These are phyloP conservation scores for Penicillium freii DNA, from an alignment of 2,329 filamentous ascomycete genomes.

Conservation along the genomic window DNA sequence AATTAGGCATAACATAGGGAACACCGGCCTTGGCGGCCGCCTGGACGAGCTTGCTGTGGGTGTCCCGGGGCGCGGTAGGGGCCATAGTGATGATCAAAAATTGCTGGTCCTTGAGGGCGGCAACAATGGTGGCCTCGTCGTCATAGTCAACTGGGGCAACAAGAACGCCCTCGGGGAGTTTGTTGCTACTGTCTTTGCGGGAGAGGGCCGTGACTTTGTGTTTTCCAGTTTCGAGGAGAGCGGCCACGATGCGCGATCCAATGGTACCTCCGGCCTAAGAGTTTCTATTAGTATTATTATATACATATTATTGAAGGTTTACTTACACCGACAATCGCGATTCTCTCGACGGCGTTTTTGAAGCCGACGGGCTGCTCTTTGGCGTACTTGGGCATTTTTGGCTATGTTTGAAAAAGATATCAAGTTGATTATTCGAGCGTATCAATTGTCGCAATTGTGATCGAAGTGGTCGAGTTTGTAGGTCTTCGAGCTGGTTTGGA, in stretches of 20 bases:
- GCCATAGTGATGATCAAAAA: constrained; percentile 57
- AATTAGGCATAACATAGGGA: constrained; percentile 57
- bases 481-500: too few species aligned
- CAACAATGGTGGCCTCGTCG: constrained; percentile 46
- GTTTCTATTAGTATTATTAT: too few species aligned
- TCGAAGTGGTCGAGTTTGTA: too few species aligned
- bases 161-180: constrained; percentile 48
- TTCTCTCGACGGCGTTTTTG: too few species aligned
- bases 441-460: too few species aligned
- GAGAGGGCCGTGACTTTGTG: constrained; percentile 55
- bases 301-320: too few species aligned
- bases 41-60: constrained; percentile 51
- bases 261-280: constrained; percentile 34
- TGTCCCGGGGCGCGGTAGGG: constrained; percentile 44
- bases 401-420: too few species aligned
- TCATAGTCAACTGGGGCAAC: constrained; percentile 51
- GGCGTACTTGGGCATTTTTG: too few species aligned
- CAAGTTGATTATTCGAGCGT: too few species aligned
- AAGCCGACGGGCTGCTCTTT: too few species aligned
- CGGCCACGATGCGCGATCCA: constrained; percentile 28
- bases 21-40: constrained; percentile 58
- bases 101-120: constrained; percentile 56
- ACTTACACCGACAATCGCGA: too few species aligned
- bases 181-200: constrained; percentile 44
- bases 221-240: constrained; percentile 49